Evolutionary conservation across 208 protist species (phyloP), one percentile per base, ranked within the genome.

Genomic region (Crithidia fasciculata): DNA sequence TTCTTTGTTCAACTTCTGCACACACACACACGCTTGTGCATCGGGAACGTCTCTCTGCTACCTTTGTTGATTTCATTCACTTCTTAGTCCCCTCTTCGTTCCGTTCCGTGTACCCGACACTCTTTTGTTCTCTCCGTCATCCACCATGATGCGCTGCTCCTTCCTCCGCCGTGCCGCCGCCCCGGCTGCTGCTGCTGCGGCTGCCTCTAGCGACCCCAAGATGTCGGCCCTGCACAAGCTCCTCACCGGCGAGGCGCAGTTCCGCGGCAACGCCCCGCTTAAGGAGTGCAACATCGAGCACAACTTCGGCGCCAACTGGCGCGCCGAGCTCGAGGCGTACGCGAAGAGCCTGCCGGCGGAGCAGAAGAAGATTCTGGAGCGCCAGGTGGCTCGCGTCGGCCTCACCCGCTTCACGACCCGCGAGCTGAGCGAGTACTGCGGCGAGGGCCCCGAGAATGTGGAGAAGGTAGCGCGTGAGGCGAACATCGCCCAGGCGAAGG

Each of bases 361-460:
- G 50, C 78, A 93, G 85, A 87, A 87, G 73, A 80, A 76, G 70
- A 53, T 86, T 12, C 56, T 97, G 41, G 82, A 92, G 84, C 88
- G 89, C 49, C 90, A 96, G 80, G 60, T 97, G 53, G 86, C 82
- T 19, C 91, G 93, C 36, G 78, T 94, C 19, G 54, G 68, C 37
- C 78, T 97, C n/a, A 97, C 93, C 16, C 87, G 89, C 69, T 97
- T 95, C 80, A 97, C 93, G 10, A 89, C 89, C 45, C 87, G 91
- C 43, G 93, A 97, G 83, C 93, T 97, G 39, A 88, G 85, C 18
- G 64, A 80, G 60, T 96, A 89, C 88, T 77, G 80, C 54, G 87
- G 86, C 10, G 88, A 95, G 45, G 93, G 93, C 40, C 80, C 90
- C 43, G 79, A 76, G 47, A 61, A 87, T 63, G 45, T 95, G n/a